Conservation (phyloP, 2,329 filamentous ascomycete species). For the Botryotinia convoluta region DNA sequence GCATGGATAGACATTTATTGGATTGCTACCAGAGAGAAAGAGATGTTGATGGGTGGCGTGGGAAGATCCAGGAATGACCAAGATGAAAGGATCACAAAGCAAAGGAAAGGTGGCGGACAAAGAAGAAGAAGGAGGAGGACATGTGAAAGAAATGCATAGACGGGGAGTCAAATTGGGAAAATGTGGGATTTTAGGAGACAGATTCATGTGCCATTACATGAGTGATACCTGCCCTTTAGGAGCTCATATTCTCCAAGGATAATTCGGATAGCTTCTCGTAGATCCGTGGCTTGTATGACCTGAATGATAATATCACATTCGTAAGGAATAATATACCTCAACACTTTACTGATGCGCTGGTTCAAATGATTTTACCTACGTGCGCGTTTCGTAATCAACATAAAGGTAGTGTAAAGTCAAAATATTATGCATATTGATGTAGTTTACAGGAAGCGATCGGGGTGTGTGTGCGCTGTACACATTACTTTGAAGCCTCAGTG, state of each 20-base stretch:
- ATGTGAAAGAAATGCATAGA: not conserved
- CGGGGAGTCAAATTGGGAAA: not conserved
- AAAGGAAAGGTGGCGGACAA: not conserved
- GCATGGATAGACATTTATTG: not conserved
- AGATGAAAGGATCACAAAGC: not conserved
- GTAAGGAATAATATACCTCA: not conserved
- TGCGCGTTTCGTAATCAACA: not conserved
- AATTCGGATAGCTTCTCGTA: not conserved
- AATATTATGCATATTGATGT: not conserved
- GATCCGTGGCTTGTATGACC: not conserved
- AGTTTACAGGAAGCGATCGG: not conserved
- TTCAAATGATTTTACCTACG: not conserved
- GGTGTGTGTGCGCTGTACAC: not conserved
- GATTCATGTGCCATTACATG: not conserved
- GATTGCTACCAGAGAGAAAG: not conserved
- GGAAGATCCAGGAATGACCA: not conserved
- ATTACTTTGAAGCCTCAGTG: not conserved
- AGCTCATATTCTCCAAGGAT: not conserved
- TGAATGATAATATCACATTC: not conserved
- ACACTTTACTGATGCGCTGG: not conserved
- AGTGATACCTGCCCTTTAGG: not conserved
- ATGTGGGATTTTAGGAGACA: not conserved
- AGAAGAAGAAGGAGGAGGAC: not conserved
- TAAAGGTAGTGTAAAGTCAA: not conserved
- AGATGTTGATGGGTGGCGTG: not conserved